Base-by-base conservation (phyloP, 345 rosid species). In the Limnanthes douglasii region DNA sequence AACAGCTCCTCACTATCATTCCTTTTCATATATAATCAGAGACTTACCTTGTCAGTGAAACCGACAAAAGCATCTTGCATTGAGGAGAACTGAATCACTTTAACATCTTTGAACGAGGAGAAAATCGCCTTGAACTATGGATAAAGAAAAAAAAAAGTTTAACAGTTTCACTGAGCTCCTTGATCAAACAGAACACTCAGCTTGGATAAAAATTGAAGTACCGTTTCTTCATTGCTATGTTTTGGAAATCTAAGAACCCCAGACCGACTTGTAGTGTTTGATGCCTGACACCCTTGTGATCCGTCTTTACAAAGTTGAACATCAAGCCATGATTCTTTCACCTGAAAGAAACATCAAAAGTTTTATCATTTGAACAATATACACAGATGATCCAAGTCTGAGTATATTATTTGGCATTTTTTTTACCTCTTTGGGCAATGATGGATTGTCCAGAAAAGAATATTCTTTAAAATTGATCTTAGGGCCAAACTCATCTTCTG, bases 401-500 rank as follows among this genome's bases (percentile, higher is more conserved):
- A 4, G 41, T 16, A 18, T n/a, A n/a, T n/a, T n/a, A n/a, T n/a
- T n/a, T n/a, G 23, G 25, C 39, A 9, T 39, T 29, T 18, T 39
- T 21, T 24, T 66, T 70, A 90, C 96, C 41, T 77, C 78, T 61
- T 77, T 68, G 23, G 96, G 82, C 61, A 80, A 31, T 32, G 46
- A 50, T 21, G 88, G 94, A 66, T 90, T 90, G 18, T 75, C 67
- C 30, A 90, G 54, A 55, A 90, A 65, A 12, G 94, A 80, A 58
- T 80, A 90, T 55, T 84, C 98, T 67, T 94, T 90, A 43, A 77
- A 59, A 47, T 48, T 45, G 18, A 77, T 75, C 39, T 59, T 66
- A 18, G 88, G 94, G 48, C 98, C 98, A 61, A 80, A 90, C 62
- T 90, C 98, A 37, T 90, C 94, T 50, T 51, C 66, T 1, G 79